Base-by-base conservation (phyloP, 768 basidiomycete genomes). In the Mycena rosella region DNA sequence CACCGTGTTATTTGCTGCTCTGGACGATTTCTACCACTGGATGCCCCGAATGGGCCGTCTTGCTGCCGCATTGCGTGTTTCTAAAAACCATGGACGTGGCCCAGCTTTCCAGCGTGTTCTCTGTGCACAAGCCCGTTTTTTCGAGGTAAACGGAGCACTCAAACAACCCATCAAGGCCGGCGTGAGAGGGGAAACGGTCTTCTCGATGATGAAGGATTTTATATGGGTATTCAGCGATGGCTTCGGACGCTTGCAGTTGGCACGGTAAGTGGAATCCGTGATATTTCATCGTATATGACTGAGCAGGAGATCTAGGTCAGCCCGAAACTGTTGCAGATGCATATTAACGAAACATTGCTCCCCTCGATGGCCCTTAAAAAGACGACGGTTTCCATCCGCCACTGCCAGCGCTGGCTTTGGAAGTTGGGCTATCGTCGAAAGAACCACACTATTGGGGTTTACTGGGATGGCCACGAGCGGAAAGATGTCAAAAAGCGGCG, bases 21-120 rank as follows among this genome's bases (percentile, higher is more conserved):
- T 62, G 11, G 60, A 44, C 2, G 40, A 53, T 15, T 62, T 62
- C 13, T 62, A 62, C 18, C 60, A 30, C n/a, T 62, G 36, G 40
- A 51, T 53, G 40, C 60, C 60, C 6, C 60, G 60, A 0, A 36
- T 52, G 51, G 52, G 49, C 7, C 36, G 48, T 5, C 36, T 42
- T 13, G 20, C 38, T 1, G 51, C 51, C 5, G 48, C 60, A 22
- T 26, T 53, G 1, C 51, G 51, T 30, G 60, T 62, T 13, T 36
- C 60, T 7, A 27, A 44, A 44, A 53, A 62, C 36, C 60, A 49
- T 10, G 34, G 51, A 3, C 60, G 48, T 38, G 60, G 49, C 11
- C 34, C 47, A 2, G 60, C 60, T 3, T 62, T 62, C 49, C 49
- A 49, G 24, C 51, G 51, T 22, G 60, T 62, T 15, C 49, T 61